A percentile compares a stretch with the other conserved stretches of the same genome.
phyloP scores from a whole-genome alignment of 306 rosid species.

The Gastrolobium villosum region DNA sequence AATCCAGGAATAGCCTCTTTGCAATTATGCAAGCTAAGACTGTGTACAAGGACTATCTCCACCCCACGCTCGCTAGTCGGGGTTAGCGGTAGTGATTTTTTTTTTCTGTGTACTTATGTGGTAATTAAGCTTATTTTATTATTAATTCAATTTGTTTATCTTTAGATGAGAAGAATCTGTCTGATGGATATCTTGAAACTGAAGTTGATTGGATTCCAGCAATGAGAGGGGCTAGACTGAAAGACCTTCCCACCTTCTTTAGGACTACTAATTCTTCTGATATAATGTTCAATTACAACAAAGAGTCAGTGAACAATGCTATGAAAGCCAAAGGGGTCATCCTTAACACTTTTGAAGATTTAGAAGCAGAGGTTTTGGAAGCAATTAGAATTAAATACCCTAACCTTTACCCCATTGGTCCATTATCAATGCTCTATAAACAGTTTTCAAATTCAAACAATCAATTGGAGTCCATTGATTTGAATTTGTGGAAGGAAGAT shows the following conservation, averaged over 20 bases:
- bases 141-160: background rate
- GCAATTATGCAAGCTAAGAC: too few relatives aligned
- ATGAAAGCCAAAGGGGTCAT: slow-evolving; percentile 48
- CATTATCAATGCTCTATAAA: slow-evolving; percentile 46
- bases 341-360: slow-evolving; percentile 52
- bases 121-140: background rate
- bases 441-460: slow-evolving; percentile 16
- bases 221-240: slow-evolving; percentile 49
- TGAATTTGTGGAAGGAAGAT: slow-evolving; percentile 52
- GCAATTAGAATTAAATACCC: slow-evolving; percentile 46
- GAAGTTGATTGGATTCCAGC: slow-evolving; percentile 56
- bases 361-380: slow-evolving; percentile 51
- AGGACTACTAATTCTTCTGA: slow-evolving; percentile 47
- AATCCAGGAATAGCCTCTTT: too few relatives aligned
- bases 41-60: too few relatives aligned
- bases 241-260: slow-evolving; percentile 52
- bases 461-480: slow-evolving; percentile 38
- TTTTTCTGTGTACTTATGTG: too few relatives aligned
- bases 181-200: slow-evolving; percentile 48
- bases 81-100: too few relatives aligned
- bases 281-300: slow-evolving; percentile 53
- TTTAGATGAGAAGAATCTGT: slow-evolving; percentile 48
- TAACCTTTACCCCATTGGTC: slow-evolving; percentile 51
- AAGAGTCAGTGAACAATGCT: slow-evolving; percentile 33
- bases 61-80: too few relatives aligned